phyloP scores from a whole-genome alignment of 2,329 filamentous ascomycete species.

The Aschersonia sp. region DNA sequence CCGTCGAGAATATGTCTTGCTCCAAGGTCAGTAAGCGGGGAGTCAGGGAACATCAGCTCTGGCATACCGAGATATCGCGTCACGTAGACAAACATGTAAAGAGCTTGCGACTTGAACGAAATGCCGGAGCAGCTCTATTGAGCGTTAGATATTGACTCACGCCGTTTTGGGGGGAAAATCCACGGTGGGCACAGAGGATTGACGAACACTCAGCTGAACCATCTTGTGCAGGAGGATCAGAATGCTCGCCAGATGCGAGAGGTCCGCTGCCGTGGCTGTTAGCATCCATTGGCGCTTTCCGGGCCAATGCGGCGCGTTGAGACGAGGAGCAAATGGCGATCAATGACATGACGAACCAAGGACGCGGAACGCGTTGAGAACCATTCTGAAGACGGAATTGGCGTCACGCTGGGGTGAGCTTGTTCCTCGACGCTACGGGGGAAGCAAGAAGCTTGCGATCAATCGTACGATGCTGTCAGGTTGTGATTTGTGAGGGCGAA shows the following conservation, averaged over 20 bases:
- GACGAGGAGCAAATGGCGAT: neutral
- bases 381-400: slow-evolving; percentile 18
- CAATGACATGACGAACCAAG: slow-evolving; percentile 26
- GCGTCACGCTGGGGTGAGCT: neutral
- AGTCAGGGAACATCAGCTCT: neutral
- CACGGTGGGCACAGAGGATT: slow-evolving; percentile 6
- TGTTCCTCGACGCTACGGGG: neutral
- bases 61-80: slow-evolving; percentile 71
- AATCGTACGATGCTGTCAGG: neutral
- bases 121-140: slow-evolving; percentile 85
- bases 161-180: neutral
- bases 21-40: neutral
- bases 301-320: slow-evolving; percentile 5
- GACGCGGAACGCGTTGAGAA: slow-evolving; percentile 44
- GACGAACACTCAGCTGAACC: slow-evolving; percentile 69
- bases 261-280: slow-evolving; percentile 51
- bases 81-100: slow-evolving; percentile 88
- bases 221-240: slow-evolving; percentile 95
- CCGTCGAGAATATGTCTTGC: slow-evolving; percentile 71
- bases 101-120: slow-evolving; percentile 95
- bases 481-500: slow-evolving; percentile 1
- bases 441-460: neutral
- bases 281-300: slow-evolving; percentile 5
- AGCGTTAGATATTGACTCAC: slow-evolving; percentile 1
- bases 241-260: slow-evolving; percentile 90